A percentile compares a stretch with the other conserved stretches of the same genome.
Evolutionary conservation across 2,329 filamentous ascomycete species (phyloP).

Genomic region (Ceratocystis destructans): DNA sequence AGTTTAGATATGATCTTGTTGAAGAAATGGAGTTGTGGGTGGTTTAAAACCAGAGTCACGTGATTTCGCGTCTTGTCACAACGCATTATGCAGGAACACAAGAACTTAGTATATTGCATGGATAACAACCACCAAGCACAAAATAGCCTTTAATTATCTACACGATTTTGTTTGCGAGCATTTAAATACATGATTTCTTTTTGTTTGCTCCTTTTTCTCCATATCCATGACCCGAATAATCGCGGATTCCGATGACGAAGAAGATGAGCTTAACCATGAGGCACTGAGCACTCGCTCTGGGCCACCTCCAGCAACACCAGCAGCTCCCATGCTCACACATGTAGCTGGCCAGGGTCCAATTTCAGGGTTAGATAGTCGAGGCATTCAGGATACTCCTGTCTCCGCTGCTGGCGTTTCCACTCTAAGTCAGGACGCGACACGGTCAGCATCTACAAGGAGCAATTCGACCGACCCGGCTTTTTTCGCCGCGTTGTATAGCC

Average conservation of each 20-base stretch:
- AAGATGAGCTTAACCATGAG: conserved; percentile 21
- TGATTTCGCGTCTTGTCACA: neutral
- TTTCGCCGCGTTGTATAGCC: conserved; percentile 35
- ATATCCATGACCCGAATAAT: conserved; percentile 23
- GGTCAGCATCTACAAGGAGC: conserved; percentile 10
- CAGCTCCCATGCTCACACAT: neutral
- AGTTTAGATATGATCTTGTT: neutral
- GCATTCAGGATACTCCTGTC: neutral
- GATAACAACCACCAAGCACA: neutral
- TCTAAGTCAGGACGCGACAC: neutral
- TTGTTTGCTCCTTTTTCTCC: neutral
- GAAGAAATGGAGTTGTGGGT: neutral
- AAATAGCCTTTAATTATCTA: neutral
- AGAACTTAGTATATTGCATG: neutral
- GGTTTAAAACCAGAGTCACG: neutral
- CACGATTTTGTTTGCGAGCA: neutral
- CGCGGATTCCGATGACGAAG: conserved; percentile 31
- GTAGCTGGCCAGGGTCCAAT: neutral
- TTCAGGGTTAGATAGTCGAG: neutral
- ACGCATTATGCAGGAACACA: neutral
- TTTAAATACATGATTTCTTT: neutral
- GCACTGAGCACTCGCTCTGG: conserved; percentile 10
- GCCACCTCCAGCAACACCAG: neutral
- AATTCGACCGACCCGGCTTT: conserved; percentile 36
- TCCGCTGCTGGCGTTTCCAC: neutral